Base-by-base conservation (phyloP, 192 early-diverging fungal species). In the Podila clonocystis region DNA sequence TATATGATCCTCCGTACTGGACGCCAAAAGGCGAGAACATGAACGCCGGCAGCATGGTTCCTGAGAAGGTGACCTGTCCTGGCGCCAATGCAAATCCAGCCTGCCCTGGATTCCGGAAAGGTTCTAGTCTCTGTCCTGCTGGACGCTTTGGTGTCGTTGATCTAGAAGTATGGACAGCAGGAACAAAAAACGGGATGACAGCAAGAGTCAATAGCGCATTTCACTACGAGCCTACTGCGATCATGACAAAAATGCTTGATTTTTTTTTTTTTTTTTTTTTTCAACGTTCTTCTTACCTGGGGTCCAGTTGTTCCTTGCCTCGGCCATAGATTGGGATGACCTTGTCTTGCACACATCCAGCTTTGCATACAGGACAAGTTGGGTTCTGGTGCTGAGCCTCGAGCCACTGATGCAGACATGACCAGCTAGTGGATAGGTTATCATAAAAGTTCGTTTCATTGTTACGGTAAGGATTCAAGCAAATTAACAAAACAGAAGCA, bases 311-410 rank as follows among this genome's bases (percentile, higher is more conserved):
- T 68, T 94, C 91, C 70, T 88, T 89, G 31, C 94, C 94, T 34
- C 94, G 89, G 26, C 93, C 93, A 68, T 95, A 95, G 34, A 95
- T 88, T 0, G 94, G 94, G 67, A 95, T 94, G 26, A 95, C 92
- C 70, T 95, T 94, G 48, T 94, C 92, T 69, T 91, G 90, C 24
- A 91, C 92, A 80, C 93, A 94, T 41, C 94, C 94, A 2, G 93
- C 94, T 77, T 95, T 95, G 68, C 94, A 95, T 19, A 95, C 93
- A 7, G 94, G 94, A 59, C 94, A 95, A 1, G 91, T 90, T 29
- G 92, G 92, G 67, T 93, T 93, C 30, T 84, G 87, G 11, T 84
- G 83, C 65, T 90, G 89, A 33, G 88, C 83, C 59, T 93, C 91
- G 19, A 95, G 86, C 93, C 93, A 95, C 70, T 95, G 89, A 62